These are phyloP conservation scores for Quercus phellos DNA, from an alignment of 331 rosid genomes.

Conservation along the genomic window DNA sequence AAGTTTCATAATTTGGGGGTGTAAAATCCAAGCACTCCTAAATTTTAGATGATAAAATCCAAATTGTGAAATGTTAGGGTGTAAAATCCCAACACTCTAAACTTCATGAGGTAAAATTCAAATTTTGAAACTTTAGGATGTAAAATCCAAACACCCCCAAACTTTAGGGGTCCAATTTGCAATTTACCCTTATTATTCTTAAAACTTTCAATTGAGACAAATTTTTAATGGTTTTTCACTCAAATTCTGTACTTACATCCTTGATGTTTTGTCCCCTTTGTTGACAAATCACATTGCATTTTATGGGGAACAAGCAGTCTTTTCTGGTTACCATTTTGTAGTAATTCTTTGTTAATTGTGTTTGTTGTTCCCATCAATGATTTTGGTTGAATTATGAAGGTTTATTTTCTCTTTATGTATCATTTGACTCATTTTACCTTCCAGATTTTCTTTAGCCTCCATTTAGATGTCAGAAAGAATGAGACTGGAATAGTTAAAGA, in stretches of 20 bases:
- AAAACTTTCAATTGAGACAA: background rate
- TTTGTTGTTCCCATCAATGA: background rate
- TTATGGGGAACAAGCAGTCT: background rate
- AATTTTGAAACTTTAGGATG: too few relatives aligned
- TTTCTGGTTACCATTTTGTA: background rate
- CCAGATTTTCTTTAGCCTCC: background rate
- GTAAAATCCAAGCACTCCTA: too few relatives aligned
- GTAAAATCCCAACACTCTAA: too few relatives aligned
- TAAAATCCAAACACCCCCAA: too few relatives aligned
- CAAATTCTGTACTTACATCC: background rate
- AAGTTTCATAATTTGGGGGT: too few relatives aligned
- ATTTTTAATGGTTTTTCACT: background rate
- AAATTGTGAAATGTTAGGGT: too few relatives aligned
- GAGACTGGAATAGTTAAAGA: background rate
- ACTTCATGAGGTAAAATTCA: too few relatives aligned
- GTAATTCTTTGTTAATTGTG: background rate
- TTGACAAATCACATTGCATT: conserved; percentile 10
- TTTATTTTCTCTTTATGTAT: background rate
- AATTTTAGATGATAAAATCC: too few relatives aligned
- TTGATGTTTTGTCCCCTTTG: background rate
- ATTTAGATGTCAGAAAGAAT: conserved; percentile 5
- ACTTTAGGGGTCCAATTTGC: too few relatives aligned
- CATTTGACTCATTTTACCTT: background rate
- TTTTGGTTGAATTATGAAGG: background rate
- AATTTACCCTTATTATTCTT: background rate